These are phyloP conservation scores for Barbarea vulgaris DNA, from an alignment of 345 rosid genomes.

Conservation along the genomic window DNA sequence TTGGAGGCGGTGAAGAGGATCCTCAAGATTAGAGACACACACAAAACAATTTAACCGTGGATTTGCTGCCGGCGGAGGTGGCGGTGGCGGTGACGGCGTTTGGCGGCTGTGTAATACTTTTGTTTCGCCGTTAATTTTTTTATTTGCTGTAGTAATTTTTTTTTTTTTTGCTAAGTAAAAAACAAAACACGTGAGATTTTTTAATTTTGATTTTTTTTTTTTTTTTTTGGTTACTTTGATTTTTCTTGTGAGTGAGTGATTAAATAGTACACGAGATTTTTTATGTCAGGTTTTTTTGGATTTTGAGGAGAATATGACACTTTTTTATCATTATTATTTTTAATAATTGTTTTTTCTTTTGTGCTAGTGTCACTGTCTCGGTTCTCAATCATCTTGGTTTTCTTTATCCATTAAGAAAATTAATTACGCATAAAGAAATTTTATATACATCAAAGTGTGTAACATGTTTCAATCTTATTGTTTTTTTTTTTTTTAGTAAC, in stretches of 20 bases:
- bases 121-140: constrained; percentile 28
- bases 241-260: constrained; percentile 62
- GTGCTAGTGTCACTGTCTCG: constrained; percentile 34
- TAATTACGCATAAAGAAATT: constrained; percentile 11
- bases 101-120: constrained; percentile 55
- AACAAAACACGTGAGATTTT: constrained; percentile 52
- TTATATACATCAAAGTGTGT: neutral
- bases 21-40: constrained; percentile 51
- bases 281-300: constrained; percentile 45
- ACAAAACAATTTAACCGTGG: constrained; percentile 34
- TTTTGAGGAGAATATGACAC: constrained; percentile 46
- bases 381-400: constrained; percentile 31
- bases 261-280: constrained; percentile 45
- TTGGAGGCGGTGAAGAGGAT: constrained; percentile 57
- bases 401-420: constrained; percentile 28
- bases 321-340: constrained; percentile 32
- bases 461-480: constrained; percentile 7
- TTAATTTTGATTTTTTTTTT: constrained; percentile 2
- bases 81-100: constrained; percentile 32
- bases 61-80: constrained; percentile 46
- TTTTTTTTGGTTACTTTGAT: constrained; percentile 55
- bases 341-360: neutral
- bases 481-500: neutral
- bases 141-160: constrained; percentile 29
- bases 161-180: constrained; percentile 32